A percentile compares a stretch with the other conserved stretches of the same genome.
Conservation (phyloP, 176 grass and related monocot species). For the Pharus latifolius region DNA sequence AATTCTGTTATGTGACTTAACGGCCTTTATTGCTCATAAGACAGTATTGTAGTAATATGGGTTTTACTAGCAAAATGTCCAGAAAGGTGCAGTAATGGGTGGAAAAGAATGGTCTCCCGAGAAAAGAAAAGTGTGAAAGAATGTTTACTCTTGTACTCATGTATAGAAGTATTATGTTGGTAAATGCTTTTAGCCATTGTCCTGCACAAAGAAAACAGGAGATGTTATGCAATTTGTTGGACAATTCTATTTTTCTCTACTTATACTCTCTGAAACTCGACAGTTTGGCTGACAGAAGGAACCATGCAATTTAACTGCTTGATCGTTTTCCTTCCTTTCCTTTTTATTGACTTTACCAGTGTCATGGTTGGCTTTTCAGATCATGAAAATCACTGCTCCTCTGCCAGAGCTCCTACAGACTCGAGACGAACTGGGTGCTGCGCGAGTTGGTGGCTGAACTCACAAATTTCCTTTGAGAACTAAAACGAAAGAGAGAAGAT, state of each 20-base stretch:
- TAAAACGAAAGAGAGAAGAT: too few species aligned
- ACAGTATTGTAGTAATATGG: not conserved
- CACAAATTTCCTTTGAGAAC: not conserved
- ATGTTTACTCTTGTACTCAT: not conserved
- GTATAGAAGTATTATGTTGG: not conserved
- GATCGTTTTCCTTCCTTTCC: not conserved
- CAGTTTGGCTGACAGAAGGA: not conserved
- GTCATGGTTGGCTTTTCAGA: constrained; percentile 31
- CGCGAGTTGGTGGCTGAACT: constrained; percentile 1
- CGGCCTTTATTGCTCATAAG: not conserved
- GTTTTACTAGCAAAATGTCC: not conserved
- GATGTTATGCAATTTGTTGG: not conserved
- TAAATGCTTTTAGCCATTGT: not conserved
- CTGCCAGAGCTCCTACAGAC: constrained; percentile 53
- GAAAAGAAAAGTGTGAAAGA: not conserved
- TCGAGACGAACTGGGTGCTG: constrained; percentile 14
- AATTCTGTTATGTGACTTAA: too few species aligned
- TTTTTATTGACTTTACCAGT: not conserved
- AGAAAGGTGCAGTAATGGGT: not conserved
- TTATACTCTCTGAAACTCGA: not conserved
- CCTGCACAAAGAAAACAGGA: not conserved
- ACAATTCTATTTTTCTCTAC: not conserved
- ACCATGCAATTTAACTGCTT: not conserved
- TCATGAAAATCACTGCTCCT: constrained; percentile 52
- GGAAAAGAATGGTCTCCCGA: not conserved